Percentiles rank a stretch among this genome's conserved stretches.
These are phyloP conservation scores for Phlyctochytrium planicorne DNA, from an alignment of 192 early-diverging fungal genomes.

Conservation along the genomic window DNA sequence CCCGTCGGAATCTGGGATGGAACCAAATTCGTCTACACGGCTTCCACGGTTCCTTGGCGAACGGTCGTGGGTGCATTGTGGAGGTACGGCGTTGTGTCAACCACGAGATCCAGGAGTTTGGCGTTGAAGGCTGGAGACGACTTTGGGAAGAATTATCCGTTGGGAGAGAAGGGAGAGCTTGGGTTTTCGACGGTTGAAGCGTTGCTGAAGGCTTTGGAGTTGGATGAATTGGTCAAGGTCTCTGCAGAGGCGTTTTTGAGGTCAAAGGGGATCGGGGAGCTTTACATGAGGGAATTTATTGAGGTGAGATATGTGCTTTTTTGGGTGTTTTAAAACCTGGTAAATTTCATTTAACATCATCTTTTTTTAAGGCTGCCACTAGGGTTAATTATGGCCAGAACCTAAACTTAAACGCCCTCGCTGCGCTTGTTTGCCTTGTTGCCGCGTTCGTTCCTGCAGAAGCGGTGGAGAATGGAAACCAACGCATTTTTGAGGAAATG, in stretches of 20 bases:
- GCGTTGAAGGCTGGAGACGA: conserved; percentile 2
- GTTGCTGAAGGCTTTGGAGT: conserved; percentile 34
- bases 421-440: conserved; percentile 54
- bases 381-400: conserved; percentile 67
- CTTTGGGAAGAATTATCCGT: conserved; percentile 49
- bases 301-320: conserved; percentile 33
- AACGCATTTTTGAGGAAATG: conserved; percentile 61
- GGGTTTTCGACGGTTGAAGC: conserved; percentile 20
- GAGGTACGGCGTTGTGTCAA: conserved; percentile 26
- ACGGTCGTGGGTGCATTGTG: conserved; percentile 38
- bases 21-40: conserved; percentile 5
- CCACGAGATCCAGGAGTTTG: conserved; percentile 13
- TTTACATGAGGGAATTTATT: conserved; percentile 51
- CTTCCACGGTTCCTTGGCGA: background rate
- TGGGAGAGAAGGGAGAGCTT: conserved; percentile 48
- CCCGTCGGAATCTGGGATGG: conserved; percentile 23
- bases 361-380: conserved; percentile 26
- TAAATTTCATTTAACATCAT: background rate
- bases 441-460: conserved; percentile 38
- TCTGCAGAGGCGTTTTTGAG: conserved; percentile 41
- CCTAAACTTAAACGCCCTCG: conserved; percentile 56
- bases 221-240: conserved; percentile 35
- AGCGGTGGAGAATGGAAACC: conserved; percentile 56
- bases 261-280: conserved; percentile 27
- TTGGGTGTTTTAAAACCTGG: too few species aligned